Conservation (phyloP, 225 moss, liverwort and hornwort species). For the Marchantia paleacea region DNA sequence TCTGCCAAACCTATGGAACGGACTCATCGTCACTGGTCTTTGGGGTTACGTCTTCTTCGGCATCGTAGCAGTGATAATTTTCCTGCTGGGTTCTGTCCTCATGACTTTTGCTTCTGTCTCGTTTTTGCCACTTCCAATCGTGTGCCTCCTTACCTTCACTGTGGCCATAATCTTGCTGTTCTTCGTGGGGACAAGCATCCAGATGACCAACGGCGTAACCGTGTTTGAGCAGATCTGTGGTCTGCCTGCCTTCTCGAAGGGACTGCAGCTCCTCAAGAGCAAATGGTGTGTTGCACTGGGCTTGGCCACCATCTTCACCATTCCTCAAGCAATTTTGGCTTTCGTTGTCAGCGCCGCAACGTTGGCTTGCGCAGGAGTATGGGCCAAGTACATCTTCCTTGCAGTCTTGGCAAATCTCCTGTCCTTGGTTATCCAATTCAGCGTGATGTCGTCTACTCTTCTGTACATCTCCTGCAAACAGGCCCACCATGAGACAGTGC, state of each 20-base stretch:
- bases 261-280: constrained; percentile 5
- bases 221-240: constrained; percentile 6
- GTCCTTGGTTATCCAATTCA: not conserved
- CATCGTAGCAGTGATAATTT: not conserved
- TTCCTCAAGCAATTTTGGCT: constrained; percentile 1
- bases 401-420: constrained; percentile 14
- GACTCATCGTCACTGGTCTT: constrained; percentile 4
- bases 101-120: constrained; percentile 2
- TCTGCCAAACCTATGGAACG: constrained; percentile 4
- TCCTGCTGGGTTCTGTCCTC: constrained; percentile 1
- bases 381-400: constrained; percentile 8
- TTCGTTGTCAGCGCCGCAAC: not conserved
- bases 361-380: constrained; percentile 10
- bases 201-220: constrained; percentile 9
- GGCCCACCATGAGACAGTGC: not conserved
- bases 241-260: constrained; percentile 10
- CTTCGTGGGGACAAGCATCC: not conserved
- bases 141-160: constrained; percentile 6
- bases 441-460: constrained; percentile 15
- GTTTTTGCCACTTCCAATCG: constrained; percentile 4
- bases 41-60: constrained; percentile 14
- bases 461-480: constrained; percentile 14
- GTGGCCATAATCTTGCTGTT: not conserved
- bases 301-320: not conserved
- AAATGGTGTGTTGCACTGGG: constrained; percentile 16